Evolutionary conservation across 2,329 filamentous ascomycete genomes (phyloP).

Genomic region (Aulographum hederae): DNA sequence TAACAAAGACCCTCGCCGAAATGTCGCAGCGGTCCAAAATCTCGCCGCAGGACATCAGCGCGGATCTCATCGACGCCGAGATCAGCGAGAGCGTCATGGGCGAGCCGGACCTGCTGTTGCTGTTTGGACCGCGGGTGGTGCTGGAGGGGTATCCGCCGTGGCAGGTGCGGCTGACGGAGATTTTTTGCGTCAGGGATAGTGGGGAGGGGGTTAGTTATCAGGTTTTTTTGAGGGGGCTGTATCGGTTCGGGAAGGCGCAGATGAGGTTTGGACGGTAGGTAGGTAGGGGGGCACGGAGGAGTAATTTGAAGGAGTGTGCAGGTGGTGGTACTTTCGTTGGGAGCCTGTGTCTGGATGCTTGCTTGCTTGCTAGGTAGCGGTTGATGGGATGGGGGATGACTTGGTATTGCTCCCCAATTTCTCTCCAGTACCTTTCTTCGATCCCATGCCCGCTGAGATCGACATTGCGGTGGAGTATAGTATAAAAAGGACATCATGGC

Average conservation of each 20-base stretch:
- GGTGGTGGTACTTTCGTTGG: no score
- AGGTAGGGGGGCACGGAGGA: constrained; percentile 8
- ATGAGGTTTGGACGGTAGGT: constrained; percentile 69
- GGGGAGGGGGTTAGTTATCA: constrained; percentile 71
- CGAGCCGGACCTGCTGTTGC: constrained; percentile 75
- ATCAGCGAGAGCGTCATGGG: constrained; percentile 60
- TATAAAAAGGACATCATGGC: no score
- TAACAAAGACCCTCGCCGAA: constrained; percentile 83
- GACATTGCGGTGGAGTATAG: no score
- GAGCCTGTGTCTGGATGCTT: no score
- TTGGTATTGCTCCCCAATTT: no score
- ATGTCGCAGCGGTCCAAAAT: constrained; percentile 89
- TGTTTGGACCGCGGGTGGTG: constrained; percentile 71
- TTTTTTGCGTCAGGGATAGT: constrained; percentile 60
- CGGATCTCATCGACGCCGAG: constrained; percentile 77
- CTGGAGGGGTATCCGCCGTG: constrained; percentile 88
- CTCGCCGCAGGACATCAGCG: constrained; percentile 60
- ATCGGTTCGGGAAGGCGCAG: constrained; percentile 71
- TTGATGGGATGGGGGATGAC: no score
- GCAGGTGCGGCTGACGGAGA: constrained; percentile 89
- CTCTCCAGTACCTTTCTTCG: no score
- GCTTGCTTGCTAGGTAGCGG: no score
- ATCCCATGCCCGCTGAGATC: no score
- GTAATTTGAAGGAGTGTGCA: no score
- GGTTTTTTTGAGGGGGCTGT: constrained; percentile 70